Base-by-base conservation (phyloP, 164 flowering plant genomes). In the Warburgia ugandensis region DNA sequence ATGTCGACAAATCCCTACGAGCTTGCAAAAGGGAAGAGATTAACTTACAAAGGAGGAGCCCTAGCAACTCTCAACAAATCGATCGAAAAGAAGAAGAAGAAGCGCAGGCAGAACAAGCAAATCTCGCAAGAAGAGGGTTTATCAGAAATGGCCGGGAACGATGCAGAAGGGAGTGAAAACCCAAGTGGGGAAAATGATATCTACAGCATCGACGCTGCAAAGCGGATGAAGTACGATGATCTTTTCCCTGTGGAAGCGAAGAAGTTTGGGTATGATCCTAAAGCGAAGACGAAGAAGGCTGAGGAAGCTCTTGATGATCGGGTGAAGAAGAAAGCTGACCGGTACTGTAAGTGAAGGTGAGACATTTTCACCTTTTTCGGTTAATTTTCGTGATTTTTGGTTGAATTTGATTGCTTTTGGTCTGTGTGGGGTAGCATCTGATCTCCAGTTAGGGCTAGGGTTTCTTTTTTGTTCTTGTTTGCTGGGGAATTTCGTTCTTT, bases 251-350 rank as follows among this genome's bases (percentile, higher is more conserved):
- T 87, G 11, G 96, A 84, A 64, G 67, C 90, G 9, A 82, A 73
- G 72, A 87, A 77, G 70, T 87, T 85, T 55, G 73, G 82, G 37
- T 85, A 78, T 64, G 81, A 76, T 29, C 76, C 85, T 6, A 70
- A 71, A 4, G 28, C 69, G 21, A 74, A 58, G 12, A 26, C 58
- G 17, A 76, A 63, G 46, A 59, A 86, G 30, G 81, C 81, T 2
- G 92, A 85, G 55, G 74, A 77, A 0, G 97, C 95, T 27, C 83
- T 90, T 23, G 91, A 90, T 39, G 94, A 90, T 45, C 84, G 97
- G 10, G 91, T 86, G 11, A 90, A 84, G 83, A 90, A 90, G 81
- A 90, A 86, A 60, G 97, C 97, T 11, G 97, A 86, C 62, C 90
- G 97, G 13, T 90, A 90, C 64, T 90, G 97, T 64, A 90, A 90